Percentiles rank a stretch among this genome's conserved stretches.
Conservation (phyloP, 2,329 filamentous ascomycete genomes). For the Beauveria caledonica region DNA sequence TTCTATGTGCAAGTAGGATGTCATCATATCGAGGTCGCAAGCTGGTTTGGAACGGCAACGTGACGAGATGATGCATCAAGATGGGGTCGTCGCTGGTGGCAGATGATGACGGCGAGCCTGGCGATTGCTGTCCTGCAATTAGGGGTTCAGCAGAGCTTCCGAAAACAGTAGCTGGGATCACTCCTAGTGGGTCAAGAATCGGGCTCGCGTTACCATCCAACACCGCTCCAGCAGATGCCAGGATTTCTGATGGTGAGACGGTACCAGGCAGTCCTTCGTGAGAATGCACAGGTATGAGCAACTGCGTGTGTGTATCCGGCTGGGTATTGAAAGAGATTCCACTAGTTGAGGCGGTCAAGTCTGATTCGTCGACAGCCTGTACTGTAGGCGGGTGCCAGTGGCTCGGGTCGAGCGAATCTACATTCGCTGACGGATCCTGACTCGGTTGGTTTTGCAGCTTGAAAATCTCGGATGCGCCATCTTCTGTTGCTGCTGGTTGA, state of each 20-base stretch:
- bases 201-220: not conserved
- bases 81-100: conserved; percentile 11
- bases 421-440: not conserved
- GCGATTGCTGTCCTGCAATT: conserved; percentile 6
- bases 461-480: not conserved
- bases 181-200: not conserved
- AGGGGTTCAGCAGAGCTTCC: conserved; percentile 2
- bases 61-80: conserved; percentile 39
- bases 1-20: conserved; percentile 35
- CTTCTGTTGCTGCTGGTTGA: not conserved
- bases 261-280: conserved; percentile 3
- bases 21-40: conserved; percentile 44
- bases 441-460: not conserved
- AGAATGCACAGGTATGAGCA: not conserved
- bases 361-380: not conserved
- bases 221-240: not conserved
- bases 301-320: not conserved
- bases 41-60: conserved; percentile 48
- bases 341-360: not conserved
- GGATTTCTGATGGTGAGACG: conserved; percentile 12
- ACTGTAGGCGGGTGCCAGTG: conserved; percentile 6
- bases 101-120: conserved; percentile 9
- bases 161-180: conserved; percentile 1
- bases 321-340: conserved; percentile 5
- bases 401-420: not conserved